Conservation (phyloP, 2,329 filamentous ascomycete species). For the Pleurostoma richardsiae region DNA sequence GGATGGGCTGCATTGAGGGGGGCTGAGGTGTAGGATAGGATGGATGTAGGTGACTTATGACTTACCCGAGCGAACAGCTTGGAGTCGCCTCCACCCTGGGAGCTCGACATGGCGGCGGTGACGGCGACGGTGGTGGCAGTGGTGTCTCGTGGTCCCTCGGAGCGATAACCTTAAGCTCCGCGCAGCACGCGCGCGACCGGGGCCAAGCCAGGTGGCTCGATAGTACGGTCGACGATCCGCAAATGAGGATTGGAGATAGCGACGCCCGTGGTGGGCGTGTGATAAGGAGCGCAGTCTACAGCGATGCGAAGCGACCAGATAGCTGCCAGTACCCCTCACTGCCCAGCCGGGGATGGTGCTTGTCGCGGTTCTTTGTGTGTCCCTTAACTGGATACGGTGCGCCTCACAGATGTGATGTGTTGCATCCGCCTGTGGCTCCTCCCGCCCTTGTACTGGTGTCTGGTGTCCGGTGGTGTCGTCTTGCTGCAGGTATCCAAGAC, state of each 20-base stretch:
- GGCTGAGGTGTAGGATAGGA: slow-evolving; percentile 1
- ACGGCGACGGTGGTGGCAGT: slow-evolving; percentile 4
- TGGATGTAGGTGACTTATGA: slow-evolving; percentile 10
- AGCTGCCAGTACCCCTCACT: background rate
- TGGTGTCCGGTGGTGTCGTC: no score
- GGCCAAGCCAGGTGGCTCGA: no score
- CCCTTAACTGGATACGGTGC: no score
- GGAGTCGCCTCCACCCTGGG: slow-evolving; percentile 79
- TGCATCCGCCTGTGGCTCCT: no score
- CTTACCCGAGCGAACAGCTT: slow-evolving; percentile 97
- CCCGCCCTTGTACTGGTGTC: no score
- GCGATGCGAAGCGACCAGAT: background rate
- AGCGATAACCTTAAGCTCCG: background rate
- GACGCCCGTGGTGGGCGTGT: background rate
- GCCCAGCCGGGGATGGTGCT: background rate
- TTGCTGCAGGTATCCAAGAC: no score
- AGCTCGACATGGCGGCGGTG: slow-evolving; percentile 44
- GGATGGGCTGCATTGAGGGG: background rate
- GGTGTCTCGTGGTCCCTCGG: slow-evolving; percentile 5
- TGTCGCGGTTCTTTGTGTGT: no score
- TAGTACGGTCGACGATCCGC: no score
- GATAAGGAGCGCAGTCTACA: background rate
- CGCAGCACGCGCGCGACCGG: background rate
- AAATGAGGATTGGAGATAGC: background rate
- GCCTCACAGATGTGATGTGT: no score